Evolutionary conservation across 345 rosid genomes (phyloP), one percentile per base, ranked within the genome.

Genomic region (Lepidium africanum): DNA sequence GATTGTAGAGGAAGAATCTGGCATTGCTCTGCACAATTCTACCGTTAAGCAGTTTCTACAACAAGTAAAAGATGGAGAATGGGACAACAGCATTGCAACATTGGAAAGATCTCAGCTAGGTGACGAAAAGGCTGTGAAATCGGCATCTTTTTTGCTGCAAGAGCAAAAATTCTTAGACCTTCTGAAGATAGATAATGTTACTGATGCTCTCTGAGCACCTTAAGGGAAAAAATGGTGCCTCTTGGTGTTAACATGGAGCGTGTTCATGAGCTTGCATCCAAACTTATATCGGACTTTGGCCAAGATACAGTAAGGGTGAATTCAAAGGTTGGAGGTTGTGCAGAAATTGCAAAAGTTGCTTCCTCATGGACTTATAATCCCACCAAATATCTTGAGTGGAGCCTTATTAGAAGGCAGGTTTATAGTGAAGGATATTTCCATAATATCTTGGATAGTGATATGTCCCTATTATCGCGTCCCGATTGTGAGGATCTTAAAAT

Each of bases 131-230:
- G 48, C 62, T 59, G 70, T 76, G 43, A 82, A 62, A 59, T 30
- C 33, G 33, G 33, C 7, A 30, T 30, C 33, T 1, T 70, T 85
- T 72, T 73, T 84, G 66, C 69, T 84, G 36, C 63, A 77, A 74
- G 86, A 87, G 59, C 87, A 84, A 64, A 84, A 80, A 51, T 80
- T 78, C 65, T 50, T 85, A n/a, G 81, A 81, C 42, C 40, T 80
- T 55, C 21, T 80, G 13, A 71, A 61, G 42, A 50, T 16, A 47
- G 73, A 65, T 13, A 70, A 78, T 21, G 33, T 49, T 19, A 3
- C 7, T 46, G 79, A 69, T 67, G 86, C 88, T 30, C 88, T 30
- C 57, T 85, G 59, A 15, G 56, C 9, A 81, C 78, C 36, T 35
- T 85, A 46, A 83, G 79, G 32, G 67, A 63, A n/a, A 79, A 85